Evolutionary conservation across 371 early-diverging fungal species (phyloP).

Genomic region (Fennellomyces sp.): DNA sequence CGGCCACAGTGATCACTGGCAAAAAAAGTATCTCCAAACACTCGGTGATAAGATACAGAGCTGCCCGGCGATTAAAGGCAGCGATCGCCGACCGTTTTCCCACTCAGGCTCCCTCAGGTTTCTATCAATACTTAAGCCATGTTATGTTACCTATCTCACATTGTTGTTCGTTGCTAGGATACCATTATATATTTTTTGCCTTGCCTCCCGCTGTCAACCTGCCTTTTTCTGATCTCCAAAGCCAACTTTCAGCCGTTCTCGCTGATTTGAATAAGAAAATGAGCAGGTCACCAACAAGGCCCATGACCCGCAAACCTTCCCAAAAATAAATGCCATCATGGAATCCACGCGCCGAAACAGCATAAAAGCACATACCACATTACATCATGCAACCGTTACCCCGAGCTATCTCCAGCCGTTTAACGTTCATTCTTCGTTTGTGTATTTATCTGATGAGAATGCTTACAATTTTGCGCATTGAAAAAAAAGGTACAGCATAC

Average conservation of each 20-base stretch:
- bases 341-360: too few relatives aligned
- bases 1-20: background rate
- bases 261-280: background rate
- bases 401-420: too few relatives aligned
- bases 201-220: background rate
- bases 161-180: background rate
- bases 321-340: background rate
- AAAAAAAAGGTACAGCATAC: background rate
- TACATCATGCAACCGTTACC: too few relatives aligned
- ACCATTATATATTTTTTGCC: background rate
- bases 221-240: background rate
- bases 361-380: too few relatives aligned
- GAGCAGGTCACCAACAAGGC: background rate
- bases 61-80: background rate
- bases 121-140: too few relatives aligned
- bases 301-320: background rate
- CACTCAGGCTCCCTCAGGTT: background rate
- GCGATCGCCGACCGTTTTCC: background rate
- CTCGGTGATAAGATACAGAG: background rate
- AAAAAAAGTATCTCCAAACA: background rate
- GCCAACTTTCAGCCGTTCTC: background rate
- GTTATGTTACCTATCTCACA: background rate
- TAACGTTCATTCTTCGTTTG: too few relatives aligned
- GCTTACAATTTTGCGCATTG: too few relatives aligned
- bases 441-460: too few relatives aligned